phyloP scores from a whole-genome alignment of 164 flowering plant species.

The Umbellularia californica region DNA sequence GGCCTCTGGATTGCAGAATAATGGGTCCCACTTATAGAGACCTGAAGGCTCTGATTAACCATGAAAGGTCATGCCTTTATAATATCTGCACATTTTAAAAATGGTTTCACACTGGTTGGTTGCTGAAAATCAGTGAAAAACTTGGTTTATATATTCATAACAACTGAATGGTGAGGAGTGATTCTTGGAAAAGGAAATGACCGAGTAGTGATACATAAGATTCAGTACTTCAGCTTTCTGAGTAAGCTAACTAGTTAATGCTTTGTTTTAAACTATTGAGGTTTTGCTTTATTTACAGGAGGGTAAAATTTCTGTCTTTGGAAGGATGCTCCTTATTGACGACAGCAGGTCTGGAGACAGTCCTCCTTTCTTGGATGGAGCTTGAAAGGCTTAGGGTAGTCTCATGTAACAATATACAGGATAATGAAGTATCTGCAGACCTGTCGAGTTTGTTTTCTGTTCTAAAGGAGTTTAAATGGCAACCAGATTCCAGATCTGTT shows the following conservation, averaged over 20 bases:
- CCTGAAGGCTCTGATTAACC: too few relatives aligned
- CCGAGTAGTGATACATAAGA: too few relatives aligned
- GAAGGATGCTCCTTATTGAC: constrained; percentile 90
- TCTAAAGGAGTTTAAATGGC: constrained; percentile 85
- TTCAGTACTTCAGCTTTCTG: neutral
- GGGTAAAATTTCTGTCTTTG: constrained; percentile 63
- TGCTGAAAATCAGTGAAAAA: constrained; percentile 31
- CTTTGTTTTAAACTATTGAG: neutral
- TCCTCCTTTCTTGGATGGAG: constrained; percentile 68
- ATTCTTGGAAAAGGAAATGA: too few relatives aligned
- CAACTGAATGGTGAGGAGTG: too few relatives aligned
- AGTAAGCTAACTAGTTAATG: neutral
- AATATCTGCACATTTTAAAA: too few relatives aligned
- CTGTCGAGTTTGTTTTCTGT: constrained; percentile 60
- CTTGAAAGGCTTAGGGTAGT: constrained; percentile 72
- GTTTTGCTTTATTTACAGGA: constrained; percentile 47
- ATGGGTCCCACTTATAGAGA: too few relatives aligned
- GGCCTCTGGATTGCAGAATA: too few relatives aligned
- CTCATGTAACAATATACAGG: constrained; percentile 82
- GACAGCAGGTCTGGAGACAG: constrained; percentile 70
- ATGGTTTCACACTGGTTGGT: too few relatives aligned
- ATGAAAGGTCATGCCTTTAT: too few relatives aligned
- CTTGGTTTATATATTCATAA: too few relatives aligned
- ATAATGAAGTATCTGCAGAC: constrained; percentile 61
- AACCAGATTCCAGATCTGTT: constrained; percentile 70